Evolutionary conservation across 164 flowering plant genomes (phyloP).

Genomic region (Malania oleifera): DNA sequence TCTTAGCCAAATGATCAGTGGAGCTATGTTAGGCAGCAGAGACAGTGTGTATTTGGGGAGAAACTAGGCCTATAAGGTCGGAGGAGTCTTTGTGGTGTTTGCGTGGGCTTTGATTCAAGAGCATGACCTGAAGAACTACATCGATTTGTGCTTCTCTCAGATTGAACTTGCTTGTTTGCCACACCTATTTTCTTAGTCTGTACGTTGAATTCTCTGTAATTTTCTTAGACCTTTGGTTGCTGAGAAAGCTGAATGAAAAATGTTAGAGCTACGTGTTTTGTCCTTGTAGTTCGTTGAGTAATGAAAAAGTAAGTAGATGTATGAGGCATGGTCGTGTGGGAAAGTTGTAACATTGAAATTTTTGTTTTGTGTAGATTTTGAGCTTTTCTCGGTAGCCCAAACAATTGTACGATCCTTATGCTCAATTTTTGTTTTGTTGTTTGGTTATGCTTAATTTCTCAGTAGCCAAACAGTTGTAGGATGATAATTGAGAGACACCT

Average conservation of each 20-base stretch:
- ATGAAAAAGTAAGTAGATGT: too few species aligned
- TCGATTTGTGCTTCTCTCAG: constrained; percentile 47
- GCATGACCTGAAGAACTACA: constrained; percentile 24
- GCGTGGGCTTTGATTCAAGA: constrained; percentile 43
- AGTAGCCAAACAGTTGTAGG: too few species aligned
- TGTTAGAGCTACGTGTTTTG: too few species aligned
- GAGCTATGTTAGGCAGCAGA: constrained; percentile 16
- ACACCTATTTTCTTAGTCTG: constrained; percentile 46
- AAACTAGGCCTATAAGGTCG: constrained; percentile 5
- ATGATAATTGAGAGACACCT: too few species aligned
- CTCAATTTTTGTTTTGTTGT: background rate
- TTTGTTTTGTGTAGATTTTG: too few species aligned
- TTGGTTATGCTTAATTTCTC: too few species aligned
- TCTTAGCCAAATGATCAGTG: too few species aligned
- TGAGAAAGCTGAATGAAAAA: too few species aligned
- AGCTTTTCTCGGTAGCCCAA: too few species aligned
- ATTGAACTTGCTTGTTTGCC: constrained; percentile 53
- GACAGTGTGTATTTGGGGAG: constrained; percentile 38
- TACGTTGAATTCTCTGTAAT: constrained; percentile 14
- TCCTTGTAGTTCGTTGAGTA: too few species aligned
- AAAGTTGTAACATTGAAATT: too few species aligned
- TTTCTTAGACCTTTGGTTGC: constrained; percentile 3
- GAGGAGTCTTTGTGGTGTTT: constrained; percentile 44
- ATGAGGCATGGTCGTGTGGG: too few species aligned
- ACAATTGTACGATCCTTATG: background rate